Conservation (phyloP, 2,329 filamentous ascomycete genomes). For the Thelonectria blattea region DNA sequence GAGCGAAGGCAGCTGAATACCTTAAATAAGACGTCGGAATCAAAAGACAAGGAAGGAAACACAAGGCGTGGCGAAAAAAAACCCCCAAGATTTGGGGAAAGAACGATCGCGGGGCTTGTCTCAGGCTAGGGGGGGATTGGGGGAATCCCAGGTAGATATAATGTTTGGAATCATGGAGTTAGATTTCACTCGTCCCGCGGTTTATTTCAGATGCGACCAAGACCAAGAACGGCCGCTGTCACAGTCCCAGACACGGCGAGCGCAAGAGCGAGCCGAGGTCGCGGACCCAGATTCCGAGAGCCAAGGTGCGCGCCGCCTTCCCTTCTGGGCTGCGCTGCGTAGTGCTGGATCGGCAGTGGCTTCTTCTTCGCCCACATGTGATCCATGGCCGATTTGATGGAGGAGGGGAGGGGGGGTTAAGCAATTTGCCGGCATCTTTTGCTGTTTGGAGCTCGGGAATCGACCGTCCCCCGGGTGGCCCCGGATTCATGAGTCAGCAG, state of each 20-base stretch:
- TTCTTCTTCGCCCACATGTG: constrained; percentile 16
- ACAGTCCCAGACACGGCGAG: constrained; percentile 17
- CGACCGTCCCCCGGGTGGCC: constrained; percentile 1
- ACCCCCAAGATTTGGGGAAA: constrained; percentile 7
- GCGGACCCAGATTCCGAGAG: constrained; percentile 21
- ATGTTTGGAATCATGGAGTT: neutral
- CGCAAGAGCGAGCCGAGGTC: constrained; percentile 24
- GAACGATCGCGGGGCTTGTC: constrained; percentile 11
- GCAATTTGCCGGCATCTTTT: constrained; percentile 15
- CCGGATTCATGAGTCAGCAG: constrained; percentile 7
- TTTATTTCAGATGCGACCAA: constrained; percentile 16
- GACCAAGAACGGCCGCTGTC: constrained; percentile 9
- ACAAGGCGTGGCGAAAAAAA: constrained; percentile 5
- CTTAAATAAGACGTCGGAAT: neutral
- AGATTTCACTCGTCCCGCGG: constrained; percentile 1
- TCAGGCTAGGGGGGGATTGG: constrained; percentile 3
- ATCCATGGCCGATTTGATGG: neutral
- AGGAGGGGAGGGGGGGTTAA: constrained; percentile 16
- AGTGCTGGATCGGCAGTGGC: constrained; percentile 2
- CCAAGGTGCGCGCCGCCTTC: constrained; percentile 11
- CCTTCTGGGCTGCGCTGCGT: constrained; percentile 15
- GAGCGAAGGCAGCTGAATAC: neutral
- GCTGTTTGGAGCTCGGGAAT: neutral
- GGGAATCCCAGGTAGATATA: constrained; percentile 10
- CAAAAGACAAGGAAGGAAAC: constrained; percentile 7